Evolutionary conservation across 768 basidiomycete species (phyloP), one percentile per base, ranked within the genome.

Genomic region (Steccherinum ochraceum): DNA sequence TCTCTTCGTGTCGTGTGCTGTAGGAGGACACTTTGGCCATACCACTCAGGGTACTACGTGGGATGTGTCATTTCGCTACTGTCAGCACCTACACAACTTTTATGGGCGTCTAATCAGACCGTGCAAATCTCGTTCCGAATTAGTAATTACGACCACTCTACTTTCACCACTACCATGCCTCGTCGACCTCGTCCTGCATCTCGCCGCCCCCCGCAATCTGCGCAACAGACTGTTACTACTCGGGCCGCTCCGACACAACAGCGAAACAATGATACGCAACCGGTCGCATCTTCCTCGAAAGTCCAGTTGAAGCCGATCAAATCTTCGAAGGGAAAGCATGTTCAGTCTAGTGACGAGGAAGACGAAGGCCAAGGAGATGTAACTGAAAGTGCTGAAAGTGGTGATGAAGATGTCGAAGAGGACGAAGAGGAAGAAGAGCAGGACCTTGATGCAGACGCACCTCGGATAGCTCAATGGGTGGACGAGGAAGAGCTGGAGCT

Each of bases 401-500:
- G 57, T 46, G 61, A 53, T 3, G 45, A 49, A 12, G 57, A 52
- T 12, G 18, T 3, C 18, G 52, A 56, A 40, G 52, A 48, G n/a
- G 42, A 48, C 7, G 54, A 55, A 12, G 59, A 58, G 3, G 46
- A 46, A 21, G 59, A 46, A 19, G 23, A 58, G 12, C 48, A 53
- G 24, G 61, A 58, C n/a, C 51, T 51, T 3, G 72, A 75, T 50
- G 62, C 66, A 3, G 82, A 84, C 60, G 71, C 69, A 1, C 80
- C 81, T 5, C 71, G 83, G n/a, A 69, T 83, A 23, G 76, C 73
- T 12, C 81, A 80, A 57, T 86, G 82, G 81, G 68, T 76, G 3
- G 80, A 77, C 41, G 79, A 80, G 48, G 70, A 68, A 4, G 66
- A 67, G 60, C 49, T 76, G 13, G 65, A 55, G 3, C 26, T 21